Percentiles rank a stretch among this genome's conserved stretches.
These are phyloP conservation scores for Macroventuria anomochaeta DNA, from an alignment of 2,329 filamentous ascomycete species.

Conservation along the genomic window DNA sequence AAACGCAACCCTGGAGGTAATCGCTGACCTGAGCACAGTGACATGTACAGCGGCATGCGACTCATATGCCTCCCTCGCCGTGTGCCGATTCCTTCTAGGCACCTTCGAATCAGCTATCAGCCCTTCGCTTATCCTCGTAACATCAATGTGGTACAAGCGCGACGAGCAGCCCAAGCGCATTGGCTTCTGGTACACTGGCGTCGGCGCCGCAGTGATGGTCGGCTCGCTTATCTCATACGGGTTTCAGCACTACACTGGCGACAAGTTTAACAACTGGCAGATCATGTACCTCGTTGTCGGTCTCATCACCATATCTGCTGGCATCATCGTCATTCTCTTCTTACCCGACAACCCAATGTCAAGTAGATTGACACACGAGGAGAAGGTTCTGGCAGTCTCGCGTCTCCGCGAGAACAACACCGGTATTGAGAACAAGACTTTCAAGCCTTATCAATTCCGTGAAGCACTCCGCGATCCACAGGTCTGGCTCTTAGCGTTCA, in stretches of 20 bases:
- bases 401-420: constrained; percentile 56
- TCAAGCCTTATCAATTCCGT: constrained; percentile 54
- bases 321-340: constrained; percentile 56
- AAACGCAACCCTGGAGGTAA: too few relatives aligned
- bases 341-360: constrained; percentile 58
- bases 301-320: constrained; percentile 40
- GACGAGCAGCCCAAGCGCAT: constrained; percentile 66
- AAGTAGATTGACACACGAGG: constrained; percentile 23
- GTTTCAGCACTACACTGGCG: constrained; percentile 60
- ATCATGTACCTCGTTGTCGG: constrained; percentile 70
- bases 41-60: constrained; percentile 53
- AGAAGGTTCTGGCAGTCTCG: constrained; percentile 44
- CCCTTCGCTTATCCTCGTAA: constrained; percentile 69
- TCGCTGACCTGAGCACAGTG: constrained; percentile 28
- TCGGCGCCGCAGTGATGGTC: constrained; percentile 61
- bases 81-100: constrained; percentile 59
- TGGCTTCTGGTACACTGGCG: constrained; percentile 53
- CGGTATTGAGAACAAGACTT: constrained; percentile 58
- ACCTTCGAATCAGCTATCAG: constrained; percentile 56
- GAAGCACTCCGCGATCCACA: constrained; percentile 56
- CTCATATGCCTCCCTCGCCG: constrained; percentile 58
- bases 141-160: constrained; percentile 70
- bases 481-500: constrained; percentile 45
- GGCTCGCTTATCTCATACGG: constrained; percentile 65
- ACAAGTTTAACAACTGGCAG: constrained; percentile 66